A percentile compares a stretch with the other conserved stretches of the same genome.
These are phyloP conservation scores for Geotrichum restrictum DNA, from an alignment of 1,139 yeast species.

Conservation along the genomic window DNA sequence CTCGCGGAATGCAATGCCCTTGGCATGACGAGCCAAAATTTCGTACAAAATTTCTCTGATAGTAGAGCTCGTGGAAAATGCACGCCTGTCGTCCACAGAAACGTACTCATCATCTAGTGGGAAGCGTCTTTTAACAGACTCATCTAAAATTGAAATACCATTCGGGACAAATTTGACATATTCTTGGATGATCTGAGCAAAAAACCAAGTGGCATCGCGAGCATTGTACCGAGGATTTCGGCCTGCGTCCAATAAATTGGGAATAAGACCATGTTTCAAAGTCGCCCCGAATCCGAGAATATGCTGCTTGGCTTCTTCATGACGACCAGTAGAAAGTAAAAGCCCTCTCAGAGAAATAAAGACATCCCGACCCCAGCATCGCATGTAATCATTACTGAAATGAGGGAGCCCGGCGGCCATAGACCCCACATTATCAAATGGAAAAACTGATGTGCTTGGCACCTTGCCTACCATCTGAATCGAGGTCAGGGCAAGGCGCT, in stretches of 20 bases:
- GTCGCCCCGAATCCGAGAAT: conserved; percentile 87
- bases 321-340: conserved; percentile 70
- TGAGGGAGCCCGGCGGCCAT: conserved; percentile 97
- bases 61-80: conserved; percentile 67
- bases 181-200: conserved; percentile 80
- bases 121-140: conserved; percentile 74
- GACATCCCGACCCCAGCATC: conserved; percentile 98
- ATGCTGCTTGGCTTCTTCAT: conserved; percentile 73
- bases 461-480: conserved; percentile 80
- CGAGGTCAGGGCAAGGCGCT: conserved; percentile 73
- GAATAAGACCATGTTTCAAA: conserved; percentile 90
- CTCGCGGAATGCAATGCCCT: conserved; percentile 81
- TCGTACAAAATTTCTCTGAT: conserved; percentile 78
- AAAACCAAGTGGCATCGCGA: conserved; percentile 96
- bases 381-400: conserved; percentile 83
- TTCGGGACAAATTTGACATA: conserved; percentile 64
- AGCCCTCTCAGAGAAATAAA: conserved; percentile 84
- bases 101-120: conserved; percentile 84
- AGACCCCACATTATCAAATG: conserved; percentile 58
- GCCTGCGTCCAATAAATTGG: conserved; percentile 88
- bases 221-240: conserved; percentile 93
- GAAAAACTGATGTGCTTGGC: conserved; percentile 71
- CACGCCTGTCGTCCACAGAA: conserved; percentile 62
- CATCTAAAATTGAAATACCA: conserved; percentile 65
- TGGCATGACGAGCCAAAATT: conserved; percentile 78